Percentiles rank a stretch among this genome's conserved stretches.
Conservation (phyloP, 257 asterid species). For the Penstemon davidsonii region DNA sequence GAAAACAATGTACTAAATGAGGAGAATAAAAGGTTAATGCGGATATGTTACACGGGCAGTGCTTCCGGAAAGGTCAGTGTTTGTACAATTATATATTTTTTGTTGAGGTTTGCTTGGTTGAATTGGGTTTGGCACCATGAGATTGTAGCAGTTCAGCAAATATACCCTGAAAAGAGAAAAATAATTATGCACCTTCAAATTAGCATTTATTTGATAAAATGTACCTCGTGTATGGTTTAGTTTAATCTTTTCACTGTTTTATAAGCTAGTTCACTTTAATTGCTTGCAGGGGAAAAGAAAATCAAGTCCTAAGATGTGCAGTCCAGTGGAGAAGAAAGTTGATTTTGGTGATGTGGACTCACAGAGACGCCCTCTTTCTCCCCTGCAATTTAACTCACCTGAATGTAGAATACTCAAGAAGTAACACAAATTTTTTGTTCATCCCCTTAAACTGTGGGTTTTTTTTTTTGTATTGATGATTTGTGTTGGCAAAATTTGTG, state of each 20-base stretch:
- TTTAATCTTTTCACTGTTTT: no score
- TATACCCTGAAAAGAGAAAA: no score
- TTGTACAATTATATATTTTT: background rate
- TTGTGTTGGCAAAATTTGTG: slow-evolving; percentile 2
- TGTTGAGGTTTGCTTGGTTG: background rate
- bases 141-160: no score
- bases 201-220: no score
- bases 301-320: slow-evolving; percentile 57
- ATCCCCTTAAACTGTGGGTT: background rate
- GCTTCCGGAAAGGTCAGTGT: slow-evolving; percentile 59
- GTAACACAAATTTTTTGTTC: slow-evolving; percentile 26
- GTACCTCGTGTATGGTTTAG: no score
- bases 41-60: slow-evolving; percentile 45
- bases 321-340: slow-evolving; percentile 57
- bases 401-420: slow-evolving; percentile 57
- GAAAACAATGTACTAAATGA: slow-evolving; percentile 56
- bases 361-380: slow-evolving; percentile 73
- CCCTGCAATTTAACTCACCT: slow-evolving; percentile 63
- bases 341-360: slow-evolving; percentile 53
- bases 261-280: background rate
- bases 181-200: no score
- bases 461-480: background rate
- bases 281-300: slow-evolving; percentile 69
- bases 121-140: no score
- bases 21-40: slow-evolving; percentile 60